A percentile compares a stretch with the other conserved stretches of the same genome.
Evolutionary conservation across 352 stramenopile genomes (phyloP).

Genomic region (Globisporangium rhizosaccharum): DNA sequence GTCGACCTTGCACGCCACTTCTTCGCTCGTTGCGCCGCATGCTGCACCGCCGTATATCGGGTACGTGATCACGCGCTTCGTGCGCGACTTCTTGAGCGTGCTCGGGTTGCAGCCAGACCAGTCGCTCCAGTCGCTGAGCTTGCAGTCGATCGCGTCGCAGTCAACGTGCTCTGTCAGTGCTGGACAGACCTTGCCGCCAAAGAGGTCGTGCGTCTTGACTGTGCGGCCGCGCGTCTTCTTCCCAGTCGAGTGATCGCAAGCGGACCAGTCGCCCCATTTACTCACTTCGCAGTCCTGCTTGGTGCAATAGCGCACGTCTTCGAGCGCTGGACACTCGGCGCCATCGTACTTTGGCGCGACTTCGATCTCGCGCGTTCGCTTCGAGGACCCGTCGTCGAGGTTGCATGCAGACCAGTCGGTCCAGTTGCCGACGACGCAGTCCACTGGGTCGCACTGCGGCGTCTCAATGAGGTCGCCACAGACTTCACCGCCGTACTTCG

Average conservation of each 20-base stretch:
- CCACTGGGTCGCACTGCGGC: conserved; percentile 21
- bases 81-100: conserved; percentile 26
- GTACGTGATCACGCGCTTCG: conserved; percentile 19
- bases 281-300: conserved; percentile 45
- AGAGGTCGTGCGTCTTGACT: conserved; percentile 28
- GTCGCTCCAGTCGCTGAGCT: conserved; percentile 34
- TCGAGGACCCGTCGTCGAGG: conserved; percentile 25
- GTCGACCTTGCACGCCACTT: conserved; percentile 31
- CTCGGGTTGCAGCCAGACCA: conserved; percentile 43
- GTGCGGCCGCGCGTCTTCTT: conserved; percentile 26
- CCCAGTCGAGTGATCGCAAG: conserved; percentile 28
- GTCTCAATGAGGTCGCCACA: conserved; percentile 21
- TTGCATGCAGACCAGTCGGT: conserved; percentile 39
- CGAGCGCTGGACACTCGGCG: conserved; percentile 29
- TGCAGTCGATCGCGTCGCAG: conserved; percentile 40
- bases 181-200: conserved; percentile 24
- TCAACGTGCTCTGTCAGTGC: conserved; percentile 12
- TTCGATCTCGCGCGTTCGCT: conserved; percentile 31
- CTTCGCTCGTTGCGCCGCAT: conserved; percentile 20
- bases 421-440: conserved; percentile 45
- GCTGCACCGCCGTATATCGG: conserved; percentile 28
- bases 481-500: conserved; percentile 16
- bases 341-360: conserved; percentile 29
- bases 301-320: conserved; percentile 27
- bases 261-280: conserved; percentile 43